Evolutionary conservation across 768 basidiomycete species (phyloP).

Genomic region (Rhodocollybia butyracea): DNA sequence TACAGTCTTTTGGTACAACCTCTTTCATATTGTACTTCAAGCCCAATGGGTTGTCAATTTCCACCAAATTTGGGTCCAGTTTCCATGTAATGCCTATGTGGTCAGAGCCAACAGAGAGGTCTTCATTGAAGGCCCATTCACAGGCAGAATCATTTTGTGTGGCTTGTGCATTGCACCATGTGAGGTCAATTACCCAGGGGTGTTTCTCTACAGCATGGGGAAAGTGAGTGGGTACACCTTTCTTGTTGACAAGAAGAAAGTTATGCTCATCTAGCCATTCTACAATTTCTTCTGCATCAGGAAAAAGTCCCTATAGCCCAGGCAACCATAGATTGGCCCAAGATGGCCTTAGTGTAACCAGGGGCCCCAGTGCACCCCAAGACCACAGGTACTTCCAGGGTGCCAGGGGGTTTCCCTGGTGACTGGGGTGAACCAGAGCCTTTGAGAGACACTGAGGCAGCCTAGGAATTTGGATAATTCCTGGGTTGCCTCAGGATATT

Average conservation of each 20-base stretch:
- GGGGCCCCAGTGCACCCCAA: too few species aligned
- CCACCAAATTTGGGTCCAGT: conserved; percentile 12
- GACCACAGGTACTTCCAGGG: too few species aligned
- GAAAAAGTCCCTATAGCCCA: too few species aligned
- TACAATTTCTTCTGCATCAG: conserved; percentile 12
- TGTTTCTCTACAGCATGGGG: not conserved
- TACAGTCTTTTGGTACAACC: conserved; percentile 16
- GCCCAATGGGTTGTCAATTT: conserved; percentile 15
- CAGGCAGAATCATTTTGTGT: conserved; percentile 5
- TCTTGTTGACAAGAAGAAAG: conserved; percentile 14
- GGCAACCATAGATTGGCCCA: too few species aligned
- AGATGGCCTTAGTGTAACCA: too few species aligned
- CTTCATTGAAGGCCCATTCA: conserved; percentile 18
- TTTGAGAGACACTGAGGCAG: too few species aligned
- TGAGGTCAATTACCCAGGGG: conserved; percentile 18
- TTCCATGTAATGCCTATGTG: conserved; percentile 17
- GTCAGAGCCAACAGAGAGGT: conserved; percentile 16
- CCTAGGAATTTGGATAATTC: too few species aligned
- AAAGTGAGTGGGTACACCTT: conserved; percentile 17
- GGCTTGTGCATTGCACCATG: conserved; percentile 14
- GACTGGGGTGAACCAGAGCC: too few species aligned
- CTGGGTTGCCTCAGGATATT: too few species aligned
- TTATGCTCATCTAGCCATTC: conserved; percentile 15
- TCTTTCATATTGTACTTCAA: conserved; percentile 17
- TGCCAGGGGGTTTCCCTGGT: too few species aligned